Evolutionary conservation across 192 early-diverging fungal genomes (phyloP).

Genomic region (Backusella morwellensis): DNA sequence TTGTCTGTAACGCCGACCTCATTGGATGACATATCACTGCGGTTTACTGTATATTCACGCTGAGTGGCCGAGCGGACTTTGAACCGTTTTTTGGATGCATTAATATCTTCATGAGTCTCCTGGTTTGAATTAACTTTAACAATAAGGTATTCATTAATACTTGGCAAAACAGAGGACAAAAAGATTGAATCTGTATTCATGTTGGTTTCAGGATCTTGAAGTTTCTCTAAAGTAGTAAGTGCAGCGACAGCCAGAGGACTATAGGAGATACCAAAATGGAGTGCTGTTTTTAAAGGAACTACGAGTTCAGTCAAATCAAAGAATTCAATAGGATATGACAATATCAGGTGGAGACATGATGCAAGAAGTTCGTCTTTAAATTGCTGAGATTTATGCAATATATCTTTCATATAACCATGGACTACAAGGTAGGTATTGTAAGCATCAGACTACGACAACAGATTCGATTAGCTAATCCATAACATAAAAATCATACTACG

Average conservation of each 20-base stretch:
- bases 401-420: slow-evolving; percentile 54
- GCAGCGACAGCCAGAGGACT: slow-evolving; percentile 60
- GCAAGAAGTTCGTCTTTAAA: slow-evolving; percentile 78
- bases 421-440: slow-evolving; percentile 13
- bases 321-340: slow-evolving; percentile 59
- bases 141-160: slow-evolving; percentile 65
- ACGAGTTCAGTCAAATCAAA: slow-evolving; percentile 47
- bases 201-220: slow-evolving; percentile 37
- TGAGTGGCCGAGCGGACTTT: background rate
- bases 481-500: background rate
- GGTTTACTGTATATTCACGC: background rate
- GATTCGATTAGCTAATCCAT: background rate
- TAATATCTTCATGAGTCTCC: background rate
- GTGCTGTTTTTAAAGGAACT: slow-evolving; percentile 58
- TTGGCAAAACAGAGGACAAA: slow-evolving; percentile 51
- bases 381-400: slow-evolving; percentile 57
- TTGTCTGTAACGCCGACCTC: slow-evolving; percentile 6
- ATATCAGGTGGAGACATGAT: slow-evolving; percentile 62
- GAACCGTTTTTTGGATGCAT: background rate
- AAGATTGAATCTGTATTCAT: slow-evolving; percentile 19
- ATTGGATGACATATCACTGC: background rate
- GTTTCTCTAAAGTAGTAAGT: slow-evolving; percentile 60
- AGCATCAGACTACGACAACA: background rate
- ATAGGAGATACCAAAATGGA: slow-evolving; percentile 65
- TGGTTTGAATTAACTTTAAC: slow-evolving; percentile 36